Conservation (phyloP, 1,284 basidiomycete species). For the Naganishia liquefaciens region DNA sequence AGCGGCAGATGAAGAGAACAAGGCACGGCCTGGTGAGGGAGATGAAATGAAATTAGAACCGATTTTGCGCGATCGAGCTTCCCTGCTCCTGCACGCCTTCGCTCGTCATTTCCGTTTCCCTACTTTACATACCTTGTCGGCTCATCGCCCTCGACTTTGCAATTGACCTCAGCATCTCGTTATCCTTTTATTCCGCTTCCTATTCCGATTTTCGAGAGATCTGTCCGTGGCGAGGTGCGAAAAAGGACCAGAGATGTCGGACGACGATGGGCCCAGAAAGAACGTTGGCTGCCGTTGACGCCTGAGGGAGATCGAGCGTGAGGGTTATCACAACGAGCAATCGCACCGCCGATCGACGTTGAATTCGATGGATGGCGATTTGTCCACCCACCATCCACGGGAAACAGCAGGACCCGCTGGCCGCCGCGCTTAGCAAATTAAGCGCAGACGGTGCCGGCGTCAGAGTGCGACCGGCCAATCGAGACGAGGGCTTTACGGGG, state of each 20-base stretch:
- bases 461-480: constrained; percentile 21
- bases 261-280: constrained; percentile 2
- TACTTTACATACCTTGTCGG: constrained; percentile 11
- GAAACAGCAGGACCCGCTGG: neutral
- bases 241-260: neutral
- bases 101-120: neutral
- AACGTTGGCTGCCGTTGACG: constrained; percentile 1
- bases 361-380: constrained; percentile 9
- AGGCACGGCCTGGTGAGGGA: constrained; percentile 11
- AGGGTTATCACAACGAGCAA: neutral
- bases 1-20: constrained; percentile 39
- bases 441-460: neutral
- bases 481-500: constrained; percentile 8
- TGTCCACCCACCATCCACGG: neutral
- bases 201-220: too few relatives aligned
- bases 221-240: neutral
- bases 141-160: constrained; percentile 25
- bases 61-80: too few relatives aligned
- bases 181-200: neutral
- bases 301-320: neutral
- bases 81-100: too few relatives aligned
- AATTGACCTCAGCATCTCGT: constrained; percentile 25
- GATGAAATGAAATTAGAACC: neutral
- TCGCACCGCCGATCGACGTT: neutral
- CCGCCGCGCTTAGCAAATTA: constrained; percentile 16